Evolutionary conservation across 2,329 filamentous ascomycete species (phyloP).

Genomic region (Fusarium setosum): DNA sequence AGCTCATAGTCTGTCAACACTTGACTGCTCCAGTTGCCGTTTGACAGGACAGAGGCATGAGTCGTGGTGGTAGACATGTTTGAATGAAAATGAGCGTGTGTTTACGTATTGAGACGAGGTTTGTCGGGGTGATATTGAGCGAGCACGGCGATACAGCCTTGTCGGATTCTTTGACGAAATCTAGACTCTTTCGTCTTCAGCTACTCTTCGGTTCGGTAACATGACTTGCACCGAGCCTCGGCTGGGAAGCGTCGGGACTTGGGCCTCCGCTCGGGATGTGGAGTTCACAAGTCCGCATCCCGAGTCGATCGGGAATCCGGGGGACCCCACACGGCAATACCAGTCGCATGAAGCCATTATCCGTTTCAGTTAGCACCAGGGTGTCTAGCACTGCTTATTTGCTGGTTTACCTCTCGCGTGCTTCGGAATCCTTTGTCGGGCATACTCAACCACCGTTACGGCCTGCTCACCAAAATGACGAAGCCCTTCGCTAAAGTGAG

Average conservation of each 20-base stretch:
- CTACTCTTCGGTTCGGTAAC: neutral
- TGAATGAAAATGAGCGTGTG: too few species aligned
- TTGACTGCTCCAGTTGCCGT: constrained; percentile 12
- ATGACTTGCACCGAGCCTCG: neutral
- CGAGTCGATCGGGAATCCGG: constrained; percentile 17
- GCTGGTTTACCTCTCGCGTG: neutral
- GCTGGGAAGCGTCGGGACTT: neutral
- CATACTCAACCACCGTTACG: neutral
- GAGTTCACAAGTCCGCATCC: constrained; percentile 12
- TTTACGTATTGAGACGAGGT: too few species aligned
- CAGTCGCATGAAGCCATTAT: neutral
- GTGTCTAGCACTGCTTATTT: neutral
- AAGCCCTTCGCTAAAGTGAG: constrained; percentile 29
- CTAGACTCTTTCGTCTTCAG: neutral
- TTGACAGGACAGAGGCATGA: neutral
- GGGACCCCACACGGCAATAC: neutral
- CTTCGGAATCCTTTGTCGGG: neutral
- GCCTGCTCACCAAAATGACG: constrained; percentile 19
- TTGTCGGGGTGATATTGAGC: neutral
- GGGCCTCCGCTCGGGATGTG: constrained; percentile 30
- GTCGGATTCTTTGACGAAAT: neutral
- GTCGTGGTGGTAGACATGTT: constrained; percentile 25
- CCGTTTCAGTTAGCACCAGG: neutral
- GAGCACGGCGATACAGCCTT: neutral
- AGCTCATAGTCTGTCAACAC: constrained; percentile 28